phyloP scores from a whole-genome alignment of 495 filamentous ascomycete genomes.

The Annulohypoxylon moriforme region DNA sequence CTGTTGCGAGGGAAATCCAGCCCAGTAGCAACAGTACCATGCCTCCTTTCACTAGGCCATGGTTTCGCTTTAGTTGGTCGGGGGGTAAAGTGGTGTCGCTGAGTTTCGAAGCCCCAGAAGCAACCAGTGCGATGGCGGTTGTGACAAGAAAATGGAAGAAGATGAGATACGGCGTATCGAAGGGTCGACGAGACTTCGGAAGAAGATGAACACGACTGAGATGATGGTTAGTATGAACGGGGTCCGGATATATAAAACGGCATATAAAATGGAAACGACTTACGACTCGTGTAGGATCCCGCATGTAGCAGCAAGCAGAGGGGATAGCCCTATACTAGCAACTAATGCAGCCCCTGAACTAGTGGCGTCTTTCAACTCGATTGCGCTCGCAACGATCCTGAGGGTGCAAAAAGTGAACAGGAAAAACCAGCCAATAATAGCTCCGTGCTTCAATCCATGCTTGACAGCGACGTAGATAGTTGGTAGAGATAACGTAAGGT shows the following conservation, averaged over 20 bases:
- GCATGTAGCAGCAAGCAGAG: constrained; percentile 53
- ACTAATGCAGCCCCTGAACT: constrained; percentile 51
- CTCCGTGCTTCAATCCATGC: constrained; percentile 49
- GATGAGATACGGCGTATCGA: constrained; percentile 33
- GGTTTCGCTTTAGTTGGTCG: constrained; percentile 28
- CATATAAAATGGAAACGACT: constrained; percentile 20
- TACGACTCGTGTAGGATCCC: constrained; percentile 58
- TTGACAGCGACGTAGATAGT: constrained; percentile 48
- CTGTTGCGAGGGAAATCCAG: constrained; percentile 48
- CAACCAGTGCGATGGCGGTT: constrained; percentile 46
- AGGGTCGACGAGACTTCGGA: constrained; percentile 27
- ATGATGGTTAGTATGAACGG: constrained; percentile 10
- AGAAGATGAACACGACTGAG: constrained; percentile 39
- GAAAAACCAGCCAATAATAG: constrained; percentile 55
- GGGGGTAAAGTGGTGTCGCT: constrained; percentile 27
- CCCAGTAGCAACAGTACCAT: constrained; percentile 48
- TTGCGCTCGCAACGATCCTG: constrained; percentile 50
- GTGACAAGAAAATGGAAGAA: constrained; percentile 42
- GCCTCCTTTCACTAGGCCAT: constrained; percentile 48
- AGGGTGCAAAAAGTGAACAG: constrained; percentile 54
- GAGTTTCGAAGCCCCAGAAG: constrained; percentile 47
- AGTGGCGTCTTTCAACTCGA: constrained; percentile 46
- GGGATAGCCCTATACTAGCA: constrained; percentile 56
- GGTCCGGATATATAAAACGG: neutral
- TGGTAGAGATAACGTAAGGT: constrained; percentile 48